Evolutionary conservation across 495 filamentous ascomycete species (phyloP), one percentile per base, ranked within the genome.

Genomic region (Penicillium cinerascens): DNA sequence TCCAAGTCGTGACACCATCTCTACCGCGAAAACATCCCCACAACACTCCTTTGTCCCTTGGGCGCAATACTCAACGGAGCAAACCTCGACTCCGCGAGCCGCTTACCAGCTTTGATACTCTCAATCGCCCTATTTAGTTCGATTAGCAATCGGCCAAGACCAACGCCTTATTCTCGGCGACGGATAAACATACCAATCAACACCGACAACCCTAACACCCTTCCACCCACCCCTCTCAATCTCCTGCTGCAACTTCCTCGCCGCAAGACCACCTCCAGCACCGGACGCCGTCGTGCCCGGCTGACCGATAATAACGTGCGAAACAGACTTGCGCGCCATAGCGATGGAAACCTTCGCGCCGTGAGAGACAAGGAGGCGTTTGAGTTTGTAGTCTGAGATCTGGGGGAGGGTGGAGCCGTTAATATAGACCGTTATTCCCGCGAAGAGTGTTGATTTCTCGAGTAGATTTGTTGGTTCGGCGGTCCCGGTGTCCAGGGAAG

Each of bases 301-400:
- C 42, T 65, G 76, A 2, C 87, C 90, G 15, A 97, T 59, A 46
- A 98, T 87, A 51, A 97, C 86, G 68, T 98, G 93, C 9, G 91
- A 95, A 35, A 96, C 88, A 33, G 77, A 76, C 18, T 83, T 79
- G 9, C 89, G 80, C 5, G 82, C 83, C 16, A 96, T 79, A 47
- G 79, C 74, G 13, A 88, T 76, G 3, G 88, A 82, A 38, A 89
- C 73, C 27, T 62, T 72, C 0, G 82, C 93, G 21, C 93, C 93
- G 61, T 93, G 78, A 47, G 81, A 70, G 9, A 79, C 81, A 18
- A 97, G 76, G 25, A 95, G 73, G 35, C 82, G 83, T 70, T 93
- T 95, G 42, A 97, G 79, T 60, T 81, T 84, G 66, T 95, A 88
- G 71, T 98, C 92, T 0, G 87, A 91, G 41, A 98, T 80, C 13